Base-by-base conservation (phyloP, 169 alveolate genomes). In the Plasmodium fragile region DNA sequence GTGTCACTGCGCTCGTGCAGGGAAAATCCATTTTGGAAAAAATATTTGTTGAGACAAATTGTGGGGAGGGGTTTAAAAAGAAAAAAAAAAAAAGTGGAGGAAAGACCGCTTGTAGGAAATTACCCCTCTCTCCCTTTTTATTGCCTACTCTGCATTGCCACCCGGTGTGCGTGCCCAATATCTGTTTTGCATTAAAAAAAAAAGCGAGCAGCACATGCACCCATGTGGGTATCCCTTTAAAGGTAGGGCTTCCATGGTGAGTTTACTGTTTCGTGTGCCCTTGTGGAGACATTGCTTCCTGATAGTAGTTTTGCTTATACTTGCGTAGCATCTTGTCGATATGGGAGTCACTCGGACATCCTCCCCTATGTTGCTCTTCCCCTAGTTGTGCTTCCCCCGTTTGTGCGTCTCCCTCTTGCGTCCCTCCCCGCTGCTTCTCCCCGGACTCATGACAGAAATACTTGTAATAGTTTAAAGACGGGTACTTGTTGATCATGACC, bases 391-490 rank as follows among this genome's bases (percentile, higher is more conserved):
- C 41, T 65, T 65, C 41, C 2, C 36, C 41, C 0, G 30, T 11
- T 18, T 18, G 36, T 5, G 10, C 75, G 4, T 16, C 75, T 4
- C 5, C 55, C 11, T 5, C 1, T 0, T 83, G 53, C 43, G 52
- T 32, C 18, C 59, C n/a, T n/a, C 65, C 36, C 5, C 25, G 75
- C 11, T 82, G 41, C 28, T 84, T 36, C 18, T 53, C 39, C 3
- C 28, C 65, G 3, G 93, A 32, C 43, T 84, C 83, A 39, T 52
- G 69, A 34, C 52, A 84, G 78, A 84, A 84, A 22, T 78, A 97
- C 97, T 94, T 94, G 85, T 81, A 92, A 82, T 79, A 92, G 70
- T 96, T 95, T 45, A 97, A 80, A 28, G 95, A 81, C 30, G 98
- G 97, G 73, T 94, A 94, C 52, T 75, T 97, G 28, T 92, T 78